Evolutionary conservation across 306 rosid genomes (phyloP).

Genomic region (Quercus aquifolioides): DNA sequence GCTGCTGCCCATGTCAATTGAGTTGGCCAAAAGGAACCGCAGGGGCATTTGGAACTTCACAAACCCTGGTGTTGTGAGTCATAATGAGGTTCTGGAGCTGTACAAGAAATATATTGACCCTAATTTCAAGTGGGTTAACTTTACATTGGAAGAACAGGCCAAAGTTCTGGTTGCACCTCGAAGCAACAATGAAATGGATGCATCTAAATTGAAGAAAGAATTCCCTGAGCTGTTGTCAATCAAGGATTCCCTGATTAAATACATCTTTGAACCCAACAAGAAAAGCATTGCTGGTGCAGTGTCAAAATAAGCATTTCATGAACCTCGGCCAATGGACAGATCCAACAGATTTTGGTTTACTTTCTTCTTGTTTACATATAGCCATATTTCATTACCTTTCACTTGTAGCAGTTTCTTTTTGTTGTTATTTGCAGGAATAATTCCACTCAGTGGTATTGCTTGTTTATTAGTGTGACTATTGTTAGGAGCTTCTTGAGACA

Average conservation of each 20-base stretch:
- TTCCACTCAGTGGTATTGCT: too few relatives aligned
- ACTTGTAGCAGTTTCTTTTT: too few relatives aligned
- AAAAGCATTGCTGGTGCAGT: conserved; percentile 13
- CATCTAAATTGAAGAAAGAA: conserved; percentile 67
- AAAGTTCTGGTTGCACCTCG: conserved; percentile 82
- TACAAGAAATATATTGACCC: conserved; percentile 74
- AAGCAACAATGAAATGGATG: conserved; percentile 95
- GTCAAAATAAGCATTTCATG: too few relatives aligned
- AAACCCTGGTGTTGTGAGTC: conserved; percentile 87
- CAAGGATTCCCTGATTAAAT: conserved; percentile 73
- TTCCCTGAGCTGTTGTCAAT: conserved; percentile 81
- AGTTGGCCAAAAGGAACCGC: conserved; percentile 83
- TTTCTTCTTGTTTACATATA: too few relatives aligned
- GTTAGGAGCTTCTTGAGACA: too few relatives aligned
- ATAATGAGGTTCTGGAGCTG: conserved; percentile 85
- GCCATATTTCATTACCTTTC: too few relatives aligned
- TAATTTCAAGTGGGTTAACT: conserved; percentile 65
- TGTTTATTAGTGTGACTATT: too few relatives aligned
- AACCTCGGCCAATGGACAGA: too few relatives aligned
- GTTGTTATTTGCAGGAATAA: too few relatives aligned
- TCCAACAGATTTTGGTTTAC: too few relatives aligned
- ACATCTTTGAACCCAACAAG: conserved; percentile 74
- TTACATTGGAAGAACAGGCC: conserved; percentile 86
- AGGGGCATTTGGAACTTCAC: conserved; percentile 94
- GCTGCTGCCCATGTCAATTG: conserved; percentile 75